A percentile compares a stretch with the other conserved stretches of the same genome.
Conservation (phyloP, 768 basidiomycete species). For the Xanthoconium purpureum region DNA sequence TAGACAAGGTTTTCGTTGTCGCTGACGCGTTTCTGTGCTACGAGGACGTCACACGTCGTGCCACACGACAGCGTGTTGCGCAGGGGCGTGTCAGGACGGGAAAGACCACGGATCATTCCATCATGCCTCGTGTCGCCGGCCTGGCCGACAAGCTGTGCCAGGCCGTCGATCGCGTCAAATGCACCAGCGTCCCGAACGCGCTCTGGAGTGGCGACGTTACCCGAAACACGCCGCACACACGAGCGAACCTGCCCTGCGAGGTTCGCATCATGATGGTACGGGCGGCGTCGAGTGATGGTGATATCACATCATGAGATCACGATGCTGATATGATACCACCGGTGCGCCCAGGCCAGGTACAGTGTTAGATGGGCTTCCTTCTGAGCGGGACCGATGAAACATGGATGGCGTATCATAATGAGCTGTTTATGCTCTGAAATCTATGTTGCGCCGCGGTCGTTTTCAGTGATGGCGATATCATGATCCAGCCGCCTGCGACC, state of each 20-base stretch:
- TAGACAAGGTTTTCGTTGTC: background rate
- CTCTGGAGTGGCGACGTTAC: background rate
- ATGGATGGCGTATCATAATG: background rate
- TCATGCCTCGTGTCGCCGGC: background rate
- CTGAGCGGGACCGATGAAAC: background rate
- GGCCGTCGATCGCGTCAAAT: background rate
- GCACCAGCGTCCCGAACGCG: background rate
- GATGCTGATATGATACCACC: too few species aligned
- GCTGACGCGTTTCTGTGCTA: too few species aligned
- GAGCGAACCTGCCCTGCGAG: background rate
- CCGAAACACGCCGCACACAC: background rate
- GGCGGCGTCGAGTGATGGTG: background rate
- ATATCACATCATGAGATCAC: background rate
- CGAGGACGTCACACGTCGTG: background rate
- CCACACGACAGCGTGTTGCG: constrained; percentile 4
- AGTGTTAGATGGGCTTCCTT: background rate
- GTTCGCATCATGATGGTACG: background rate
- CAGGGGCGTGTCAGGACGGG: background rate
- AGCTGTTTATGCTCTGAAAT: background rate
- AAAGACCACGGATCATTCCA: background rate
- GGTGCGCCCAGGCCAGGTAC: background rate
- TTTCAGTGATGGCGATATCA: background rate
- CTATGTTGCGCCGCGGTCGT: too few species aligned
- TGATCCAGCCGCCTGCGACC: background rate
- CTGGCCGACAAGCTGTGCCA: background rate